phyloP scores from a whole-genome alignment of 345 rosid species.

The Eucalyptus tenuipes region DNA sequence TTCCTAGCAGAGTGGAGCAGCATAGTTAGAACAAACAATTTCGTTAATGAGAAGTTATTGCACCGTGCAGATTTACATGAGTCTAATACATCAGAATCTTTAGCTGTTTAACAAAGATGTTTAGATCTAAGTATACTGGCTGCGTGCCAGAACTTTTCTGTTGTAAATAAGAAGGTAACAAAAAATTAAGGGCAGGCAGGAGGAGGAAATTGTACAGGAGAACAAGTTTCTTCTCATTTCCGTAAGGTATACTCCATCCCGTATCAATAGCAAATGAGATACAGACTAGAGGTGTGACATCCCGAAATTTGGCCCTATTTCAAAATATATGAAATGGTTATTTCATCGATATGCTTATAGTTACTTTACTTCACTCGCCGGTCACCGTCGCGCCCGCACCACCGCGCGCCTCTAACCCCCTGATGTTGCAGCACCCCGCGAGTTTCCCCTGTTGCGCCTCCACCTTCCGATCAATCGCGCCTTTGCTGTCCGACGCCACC shows the following conservation, averaged over 20 bases:
- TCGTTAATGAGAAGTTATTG: not conserved
- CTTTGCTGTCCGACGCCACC: too few species aligned
- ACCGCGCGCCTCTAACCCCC: too few species aligned
- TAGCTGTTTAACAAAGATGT: not conserved
- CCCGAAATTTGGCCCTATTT: too few species aligned
- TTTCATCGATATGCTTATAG: too few species aligned
- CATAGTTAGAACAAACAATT: not conserved
- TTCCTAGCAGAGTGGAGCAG: not conserved
- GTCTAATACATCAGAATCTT: not conserved
- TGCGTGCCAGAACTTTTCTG: not conserved
- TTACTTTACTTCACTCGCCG: too few species aligned
- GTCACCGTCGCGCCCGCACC: too few species aligned
- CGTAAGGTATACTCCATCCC: not conserved
- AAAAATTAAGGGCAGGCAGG: not conserved
- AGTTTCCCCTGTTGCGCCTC: too few species aligned
- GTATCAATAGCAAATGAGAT: not conserved
- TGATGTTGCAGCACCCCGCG: too few species aligned
- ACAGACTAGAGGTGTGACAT: not conserved
- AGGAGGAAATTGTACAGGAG: not conserved
- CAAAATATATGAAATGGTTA: too few species aligned
- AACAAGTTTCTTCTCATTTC: not conserved
- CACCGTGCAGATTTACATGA: not conserved
- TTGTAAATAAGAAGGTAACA: not conserved
- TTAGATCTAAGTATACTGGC: not conserved
- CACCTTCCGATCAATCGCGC: too few species aligned